Conservation (phyloP, 1,139 yeast genomes). For the Dujonia santamariae region DNA sequence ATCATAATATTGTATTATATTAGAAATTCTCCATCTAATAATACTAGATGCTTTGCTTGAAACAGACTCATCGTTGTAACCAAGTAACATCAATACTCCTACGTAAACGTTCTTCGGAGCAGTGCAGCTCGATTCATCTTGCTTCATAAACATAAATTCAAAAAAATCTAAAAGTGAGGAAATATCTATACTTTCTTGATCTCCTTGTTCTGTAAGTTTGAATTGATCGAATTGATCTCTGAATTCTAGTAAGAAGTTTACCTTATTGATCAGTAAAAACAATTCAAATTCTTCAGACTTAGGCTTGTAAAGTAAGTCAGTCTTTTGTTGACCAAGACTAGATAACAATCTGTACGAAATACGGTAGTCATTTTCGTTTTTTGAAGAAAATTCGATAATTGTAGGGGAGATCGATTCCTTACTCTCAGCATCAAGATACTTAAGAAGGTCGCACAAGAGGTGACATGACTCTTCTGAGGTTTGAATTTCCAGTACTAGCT, state of each 20-base stretch:
- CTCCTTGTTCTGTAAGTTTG: constrained; percentile 1
- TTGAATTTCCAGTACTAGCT: constrained; percentile 10
- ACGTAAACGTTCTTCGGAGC: too few species aligned
- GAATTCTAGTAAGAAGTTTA: constrained; percentile 21
- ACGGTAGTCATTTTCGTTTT: constrained; percentile 11
- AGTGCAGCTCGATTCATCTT: constrained; percentile 55
- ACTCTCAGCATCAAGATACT: constrained; percentile 21
- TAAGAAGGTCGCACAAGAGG: constrained; percentile 33
- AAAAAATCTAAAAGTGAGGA: constrained; percentile 11
- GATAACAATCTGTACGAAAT: constrained; percentile 16
- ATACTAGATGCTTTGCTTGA: constrained; percentile 33
- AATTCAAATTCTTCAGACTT: neutral
- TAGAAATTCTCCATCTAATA: constrained; percentile 48
- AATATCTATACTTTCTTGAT: neutral
- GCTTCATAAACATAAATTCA: constrained; percentile 50
- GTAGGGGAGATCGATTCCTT: constrained; percentile 17
- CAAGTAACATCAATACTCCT: too few species aligned
- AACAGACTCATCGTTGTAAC: constrained; percentile 29
- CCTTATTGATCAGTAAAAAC: constrained; percentile 12
- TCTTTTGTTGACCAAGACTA: constrained; percentile 19
- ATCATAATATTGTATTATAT: constrained; percentile 21
- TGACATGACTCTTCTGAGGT: neutral
- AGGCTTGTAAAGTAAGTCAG: constrained; percentile 13
- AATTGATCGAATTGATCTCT: constrained; percentile 6
- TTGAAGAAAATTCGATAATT: constrained; percentile 18